Base-by-base conservation (phyloP, 352 stramenopile genomes). In the Globisporangium yorkense region DNA sequence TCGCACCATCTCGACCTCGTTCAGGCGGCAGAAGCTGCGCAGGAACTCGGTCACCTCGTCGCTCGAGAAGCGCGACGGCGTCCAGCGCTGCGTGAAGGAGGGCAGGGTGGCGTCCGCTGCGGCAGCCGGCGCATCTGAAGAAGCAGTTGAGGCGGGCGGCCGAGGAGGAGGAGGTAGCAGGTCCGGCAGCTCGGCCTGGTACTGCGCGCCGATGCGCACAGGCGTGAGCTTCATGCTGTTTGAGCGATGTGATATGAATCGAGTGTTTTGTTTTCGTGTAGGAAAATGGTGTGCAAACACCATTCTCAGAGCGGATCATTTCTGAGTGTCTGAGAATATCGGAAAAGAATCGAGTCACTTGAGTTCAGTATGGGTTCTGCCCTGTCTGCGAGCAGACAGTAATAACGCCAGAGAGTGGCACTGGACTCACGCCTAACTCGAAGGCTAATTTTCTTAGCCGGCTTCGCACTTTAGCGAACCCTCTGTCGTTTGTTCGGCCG, bases 31-130 rank as follows among this genome's bases (percentile, higher is more conserved):
- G 33, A 67, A 72, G 54, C 71, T 60, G n/a, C 59, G 66, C 16
- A 89, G 57, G 49, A 84, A 91, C 58, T 85, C 68, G 40, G 66
- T 56, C 18, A 89, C 66, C 40, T 81, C 69, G 61, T 68, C 63
- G 41, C 70, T 54, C 12, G 62, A 57, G 35, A 77, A 57, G 21
- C 43, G 55, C 41, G 62, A 44, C 12, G 62, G 57, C 45, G 63
- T 72, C 78, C 78, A 90, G 29, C 66, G 70, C 56, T 87, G 72
- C 2, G 54, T 66, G 44, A 5, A 39, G 9, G 29, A 20, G 20
- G 7, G 24, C 16, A 27, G 24, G 24, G 24, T 27, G 24, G 24
- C 24, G 24, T 27, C 24, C 24, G 24, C 24, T 27, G 24, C 24
- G 24, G 24, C 1, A 27, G 24, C 24, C 24, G 2, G 39, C 15